Percentiles rank a stretch among this genome's conserved stretches.
phyloP scores from a whole-genome alignment of 164 flowering plant genomes.

The Aristolochia fimbriata region DNA sequence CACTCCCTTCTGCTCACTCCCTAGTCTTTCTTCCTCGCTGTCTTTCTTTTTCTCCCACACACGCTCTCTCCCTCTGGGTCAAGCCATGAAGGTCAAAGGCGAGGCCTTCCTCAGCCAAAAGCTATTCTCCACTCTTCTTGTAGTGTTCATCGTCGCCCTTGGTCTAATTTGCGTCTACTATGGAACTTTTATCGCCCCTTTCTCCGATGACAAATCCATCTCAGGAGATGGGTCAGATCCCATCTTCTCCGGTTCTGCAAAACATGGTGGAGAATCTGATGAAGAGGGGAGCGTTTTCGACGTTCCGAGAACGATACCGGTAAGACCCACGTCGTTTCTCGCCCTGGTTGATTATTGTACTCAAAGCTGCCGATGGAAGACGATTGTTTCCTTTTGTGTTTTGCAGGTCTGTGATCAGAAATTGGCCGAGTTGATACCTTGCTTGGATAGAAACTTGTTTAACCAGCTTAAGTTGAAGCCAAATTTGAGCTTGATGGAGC shows the following conservation, averaged over 20 bases:
- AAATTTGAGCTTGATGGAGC: constrained; percentile 79
- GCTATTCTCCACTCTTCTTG: constrained; percentile 28
- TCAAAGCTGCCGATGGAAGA: not conserved
- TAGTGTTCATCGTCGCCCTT: constrained; percentile 36
- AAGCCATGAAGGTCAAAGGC: constrained; percentile 35
- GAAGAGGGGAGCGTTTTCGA: constrained; percentile 16
- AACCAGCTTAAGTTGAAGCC: constrained; percentile 61
- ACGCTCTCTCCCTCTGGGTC: not conserved
- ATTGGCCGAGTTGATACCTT: constrained; percentile 76
- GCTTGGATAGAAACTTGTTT: constrained; percentile 66
- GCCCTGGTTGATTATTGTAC: not conserved
- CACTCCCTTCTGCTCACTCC: too few relatives aligned
- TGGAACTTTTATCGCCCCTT: constrained; percentile 42
- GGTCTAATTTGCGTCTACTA: constrained; percentile 46
- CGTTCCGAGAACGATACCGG: constrained; percentile 51
- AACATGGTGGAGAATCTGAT: constrained; percentile 16
- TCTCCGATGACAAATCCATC: constrained; percentile 20
- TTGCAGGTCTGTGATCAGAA: constrained; percentile 52
- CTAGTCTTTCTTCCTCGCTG: too few relatives aligned
- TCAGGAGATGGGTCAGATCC: constrained; percentile 34
- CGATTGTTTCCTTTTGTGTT: not conserved
- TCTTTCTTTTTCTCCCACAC: not conserved
- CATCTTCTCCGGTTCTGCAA: constrained; percentile 15
- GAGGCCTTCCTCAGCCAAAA: constrained; percentile 17
- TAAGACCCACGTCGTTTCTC: constrained; percentile 16